Evolutionary conservation across 1,284 basidiomycete genomes (phyloP).

Genomic region (Trametes hirsuta): DNA sequence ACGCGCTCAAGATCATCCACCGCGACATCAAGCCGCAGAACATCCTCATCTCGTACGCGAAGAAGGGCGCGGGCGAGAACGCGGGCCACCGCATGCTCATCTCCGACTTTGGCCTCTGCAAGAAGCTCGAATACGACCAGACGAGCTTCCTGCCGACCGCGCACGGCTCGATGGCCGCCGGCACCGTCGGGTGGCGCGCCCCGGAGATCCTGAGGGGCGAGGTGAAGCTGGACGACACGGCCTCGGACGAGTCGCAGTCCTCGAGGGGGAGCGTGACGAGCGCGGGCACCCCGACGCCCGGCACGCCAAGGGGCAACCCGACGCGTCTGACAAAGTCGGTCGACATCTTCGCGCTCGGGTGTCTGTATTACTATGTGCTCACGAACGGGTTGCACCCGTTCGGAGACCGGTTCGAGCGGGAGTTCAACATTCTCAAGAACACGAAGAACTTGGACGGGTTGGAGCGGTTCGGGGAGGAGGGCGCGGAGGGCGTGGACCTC

Average conservation of each 20-base stretch:
- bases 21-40: conserved; percentile 99
- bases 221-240: conserved; percentile 84
- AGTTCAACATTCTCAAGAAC: conserved; percentile 89
- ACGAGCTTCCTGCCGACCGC: conserved; percentile 87
- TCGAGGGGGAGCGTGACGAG: conserved; percentile 69
- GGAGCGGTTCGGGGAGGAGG: conserved; percentile 88
- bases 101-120: conserved; percentile 94
- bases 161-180: conserved; percentile 83
- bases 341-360: conserved; percentile 93
- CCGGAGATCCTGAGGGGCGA: conserved; percentile 92
- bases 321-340: conserved; percentile 88
- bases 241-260: conserved; percentile 61
- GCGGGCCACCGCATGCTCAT: conserved; percentile 86
- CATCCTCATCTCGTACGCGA: conserved; percentile 85
- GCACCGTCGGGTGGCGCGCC: conserved; percentile 93
- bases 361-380: conserved; percentile 90
- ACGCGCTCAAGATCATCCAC: conserved; percentile 95
- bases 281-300: conserved; percentile 49
- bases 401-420: conserved; percentile 89
- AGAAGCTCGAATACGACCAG: conserved; percentile 91
- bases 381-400: conserved; percentile 90
- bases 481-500: conserved; percentile 81
- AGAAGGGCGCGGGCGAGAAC: conserved; percentile 52
- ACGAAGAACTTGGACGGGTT: conserved; percentile 71
- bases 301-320: conserved; percentile 45